phyloP scores from a whole-genome alignment of 371 early-diverging fungal species.

The Lichtheimia corymbifera region DNA sequence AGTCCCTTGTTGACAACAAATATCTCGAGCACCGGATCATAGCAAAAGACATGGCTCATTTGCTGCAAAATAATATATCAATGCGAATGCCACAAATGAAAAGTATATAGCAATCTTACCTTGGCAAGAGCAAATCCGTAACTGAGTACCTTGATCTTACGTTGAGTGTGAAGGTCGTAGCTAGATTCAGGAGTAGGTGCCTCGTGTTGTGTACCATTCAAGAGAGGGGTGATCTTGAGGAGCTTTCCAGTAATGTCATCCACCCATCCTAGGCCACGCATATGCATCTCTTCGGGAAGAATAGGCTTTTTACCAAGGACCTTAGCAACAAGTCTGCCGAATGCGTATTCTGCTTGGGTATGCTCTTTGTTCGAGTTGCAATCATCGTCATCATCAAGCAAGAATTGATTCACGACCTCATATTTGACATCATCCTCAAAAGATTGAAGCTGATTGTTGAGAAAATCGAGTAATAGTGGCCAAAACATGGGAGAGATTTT shows the following conservation, averaged over 20 bases:
- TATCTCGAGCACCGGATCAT: conserved; percentile 41
- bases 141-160: conserved; percentile 39
- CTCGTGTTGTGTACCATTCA: background rate
- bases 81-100: background rate
- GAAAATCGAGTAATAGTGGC: conserved; percentile 33
- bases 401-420: conserved; percentile 33
- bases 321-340: conserved; percentile 14
- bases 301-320: conserved; percentile 27
- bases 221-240: conserved; percentile 15
- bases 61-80: conserved; percentile 23
- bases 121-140: conserved; percentile 50
- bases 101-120: conserved; percentile 25
- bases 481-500: conserved; percentile 27
- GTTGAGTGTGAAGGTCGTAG: conserved; percentile 3
- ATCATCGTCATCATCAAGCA: conserved; percentile 25
- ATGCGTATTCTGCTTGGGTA: conserved; percentile 16
- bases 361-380: background rate
- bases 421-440: conserved; percentile 34
- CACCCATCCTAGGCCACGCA: conserved; percentile 52
- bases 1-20: conserved; percentile 20
- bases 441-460: conserved; percentile 30
- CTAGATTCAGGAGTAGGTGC: background rate
- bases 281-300: conserved; percentile 44
- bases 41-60: conserved; percentile 30
- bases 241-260: conserved; percentile 42